Conservation (phyloP, 2,329 filamentous ascomycete genomes). For the Ciborinia camelliae region DNA sequence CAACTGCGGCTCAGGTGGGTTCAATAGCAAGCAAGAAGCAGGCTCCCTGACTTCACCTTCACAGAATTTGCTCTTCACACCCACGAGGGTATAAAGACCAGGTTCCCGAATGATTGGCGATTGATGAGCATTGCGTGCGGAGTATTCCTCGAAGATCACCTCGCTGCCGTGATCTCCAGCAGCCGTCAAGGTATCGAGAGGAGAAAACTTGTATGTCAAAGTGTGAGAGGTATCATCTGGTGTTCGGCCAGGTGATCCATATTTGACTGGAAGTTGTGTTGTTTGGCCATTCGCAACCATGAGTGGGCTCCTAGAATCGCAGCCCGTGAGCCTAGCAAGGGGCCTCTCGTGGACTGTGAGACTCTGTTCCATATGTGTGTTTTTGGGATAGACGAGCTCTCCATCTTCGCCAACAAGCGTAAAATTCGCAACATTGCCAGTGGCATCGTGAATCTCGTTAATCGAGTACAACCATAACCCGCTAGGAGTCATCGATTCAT, state of each 20-base stretch:
- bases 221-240: constrained; percentile 64
- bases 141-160: constrained; percentile 55
- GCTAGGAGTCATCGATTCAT: constrained; percentile 77
- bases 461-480: constrained; percentile 88
- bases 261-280: constrained; percentile 67
- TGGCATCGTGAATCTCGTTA: constrained; percentile 86
- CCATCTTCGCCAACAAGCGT: constrained; percentile 62
- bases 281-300: constrained; percentile 75
- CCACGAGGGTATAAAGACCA: constrained; percentile 81
- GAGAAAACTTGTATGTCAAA: constrained; percentile 78
- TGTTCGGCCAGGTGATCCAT: constrained; percentile 58
- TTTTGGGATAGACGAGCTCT: constrained; percentile 56
- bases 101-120: constrained; percentile 68
- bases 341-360: constrained; percentile 88
- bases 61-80: constrained; percentile 77
- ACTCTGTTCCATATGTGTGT: constrained; percentile 65
- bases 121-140: constrained; percentile 59
- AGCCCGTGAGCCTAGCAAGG: constrained; percentile 65
- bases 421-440: constrained; percentile 83
- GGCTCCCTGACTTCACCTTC: constrained; percentile 88
- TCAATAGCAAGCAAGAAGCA: constrained; percentile 86
- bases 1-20: constrained; percentile 82
- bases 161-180: constrained; percentile 66
- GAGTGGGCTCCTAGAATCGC: constrained; percentile 75
- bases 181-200: constrained; percentile 64